phyloP scores from a whole-genome alignment of 345 rosid species.

The Mallotus nudiflorus region DNA sequence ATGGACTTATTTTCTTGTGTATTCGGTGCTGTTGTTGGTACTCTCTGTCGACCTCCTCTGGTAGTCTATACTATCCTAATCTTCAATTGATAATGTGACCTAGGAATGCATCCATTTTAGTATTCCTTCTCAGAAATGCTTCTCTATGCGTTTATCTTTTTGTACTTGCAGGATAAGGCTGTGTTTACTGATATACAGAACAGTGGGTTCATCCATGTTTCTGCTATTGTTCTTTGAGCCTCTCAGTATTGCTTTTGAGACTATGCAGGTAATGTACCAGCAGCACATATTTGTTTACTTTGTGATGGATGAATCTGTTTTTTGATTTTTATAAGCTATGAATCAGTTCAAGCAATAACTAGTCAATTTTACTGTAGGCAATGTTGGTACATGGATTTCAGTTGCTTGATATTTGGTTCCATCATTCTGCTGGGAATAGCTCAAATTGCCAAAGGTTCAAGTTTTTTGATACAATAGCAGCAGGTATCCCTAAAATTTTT shows the following conservation, averaged over 20 bases:
- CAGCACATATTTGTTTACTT: background rate
- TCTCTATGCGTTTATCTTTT: constrained; percentile 5
- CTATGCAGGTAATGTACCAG: constrained; percentile 52
- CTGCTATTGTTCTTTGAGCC: constrained; percentile 66
- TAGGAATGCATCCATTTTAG: background rate
- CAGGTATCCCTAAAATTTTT: constrained; percentile 46
- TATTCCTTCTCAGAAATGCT: background rate
- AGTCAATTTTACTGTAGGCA: constrained; percentile 51
- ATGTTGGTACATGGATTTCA: constrained; percentile 91
- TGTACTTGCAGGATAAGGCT: constrained; percentile 51
- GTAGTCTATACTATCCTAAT: constrained; percentile 44
- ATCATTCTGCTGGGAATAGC: constrained; percentile 64
- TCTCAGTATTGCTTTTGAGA: constrained; percentile 64
- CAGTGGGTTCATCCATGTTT: constrained; percentile 43
- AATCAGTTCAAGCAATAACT: background rate
- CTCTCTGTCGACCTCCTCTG: constrained; percentile 73
- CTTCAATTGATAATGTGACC: constrained; percentile 6
- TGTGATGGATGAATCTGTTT: constrained; percentile 1
- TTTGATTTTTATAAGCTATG: background rate
- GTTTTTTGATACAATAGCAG: constrained; percentile 59
- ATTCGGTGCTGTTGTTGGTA: constrained; percentile 73
- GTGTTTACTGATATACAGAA: constrained; percentile 44
- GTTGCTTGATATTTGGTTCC: constrained; percentile 81
- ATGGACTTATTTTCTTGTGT: constrained; percentile 87
- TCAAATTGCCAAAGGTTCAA: constrained; percentile 63